These are phyloP conservation scores for Yarrowia sp. DNA, from an alignment of 805 yeast genomes.

Conservation along the genomic window DNA sequence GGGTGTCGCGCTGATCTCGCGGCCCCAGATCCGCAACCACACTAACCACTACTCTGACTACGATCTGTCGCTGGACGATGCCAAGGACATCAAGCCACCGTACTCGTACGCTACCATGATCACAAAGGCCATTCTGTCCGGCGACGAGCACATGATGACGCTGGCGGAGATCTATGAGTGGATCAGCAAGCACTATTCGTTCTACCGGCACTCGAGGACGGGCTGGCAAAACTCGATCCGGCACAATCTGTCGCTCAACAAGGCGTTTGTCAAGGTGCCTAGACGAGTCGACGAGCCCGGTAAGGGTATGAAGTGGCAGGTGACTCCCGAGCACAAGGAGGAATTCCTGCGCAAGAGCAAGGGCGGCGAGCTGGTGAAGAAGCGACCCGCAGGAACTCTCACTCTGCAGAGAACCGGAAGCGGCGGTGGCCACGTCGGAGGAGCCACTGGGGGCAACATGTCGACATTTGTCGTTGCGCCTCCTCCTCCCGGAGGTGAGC, in stretches of 20 bases:
- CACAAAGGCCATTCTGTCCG: constrained; percentile 90
- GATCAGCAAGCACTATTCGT: constrained; percentile 84
- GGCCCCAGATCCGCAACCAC: constrained; percentile 40
- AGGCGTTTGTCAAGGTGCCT: constrained; percentile 97
- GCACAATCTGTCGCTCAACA: constrained; percentile 88
- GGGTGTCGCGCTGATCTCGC: constrained; percentile 44
- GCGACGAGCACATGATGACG: constrained; percentile 82
- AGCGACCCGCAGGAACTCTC: constrained; percentile 5
- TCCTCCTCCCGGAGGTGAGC: constrained; percentile 20
- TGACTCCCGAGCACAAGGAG: constrained; percentile 73
- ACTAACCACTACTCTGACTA: constrained; percentile 36
- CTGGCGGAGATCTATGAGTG: constrained; percentile 88
- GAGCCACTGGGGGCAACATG: background rate
- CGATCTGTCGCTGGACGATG: constrained; percentile 76
- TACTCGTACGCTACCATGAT: constrained; percentile 97
- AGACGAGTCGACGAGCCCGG: constrained; percentile 96
- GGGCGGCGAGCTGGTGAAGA: constrained; percentile 47
- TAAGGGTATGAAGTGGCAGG: constrained; percentile 99
- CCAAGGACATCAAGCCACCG: constrained; percentile 93
- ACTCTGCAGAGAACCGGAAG: constrained; percentile 16
- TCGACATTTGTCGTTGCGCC: constrained; percentile 18
- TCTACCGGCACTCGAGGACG: constrained; percentile 83
- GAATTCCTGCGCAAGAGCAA: constrained; percentile 81
- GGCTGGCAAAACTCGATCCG: constrained; percentile 99
- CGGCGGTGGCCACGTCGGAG: background rate